phyloP scores from a whole-genome alignment of 306 rosid genomes.

The Prunus davidiana region DNA sequence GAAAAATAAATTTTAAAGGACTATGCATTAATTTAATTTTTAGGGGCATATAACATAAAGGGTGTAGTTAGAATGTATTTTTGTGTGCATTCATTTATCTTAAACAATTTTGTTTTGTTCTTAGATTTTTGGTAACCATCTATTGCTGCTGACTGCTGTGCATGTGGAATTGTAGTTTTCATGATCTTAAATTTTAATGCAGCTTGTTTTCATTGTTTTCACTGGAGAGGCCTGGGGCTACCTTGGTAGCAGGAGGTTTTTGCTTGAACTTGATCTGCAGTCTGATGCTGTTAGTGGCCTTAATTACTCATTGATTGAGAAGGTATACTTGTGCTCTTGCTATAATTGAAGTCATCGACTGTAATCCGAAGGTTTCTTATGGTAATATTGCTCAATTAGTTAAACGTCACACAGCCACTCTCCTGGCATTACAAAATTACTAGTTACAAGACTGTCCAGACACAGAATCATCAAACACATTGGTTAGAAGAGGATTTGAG shows the following conservation, averaged over 20 bases:
- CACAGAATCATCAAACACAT: background rate
- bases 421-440: background rate
- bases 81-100: background rate
- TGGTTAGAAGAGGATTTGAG: background rate
- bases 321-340: constrained; percentile 43
- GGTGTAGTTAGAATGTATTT: background rate
- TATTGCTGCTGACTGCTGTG: background rate
- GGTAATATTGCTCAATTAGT: background rate
- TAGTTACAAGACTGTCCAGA: background rate
- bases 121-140: background rate
- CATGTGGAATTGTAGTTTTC: background rate
- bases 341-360: constrained; percentile 11
- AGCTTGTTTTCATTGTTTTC: constrained; percentile 83
- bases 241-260: constrained; percentile 95
- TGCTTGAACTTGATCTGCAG: constrained; percentile 77
- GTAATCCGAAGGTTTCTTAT: background rate
- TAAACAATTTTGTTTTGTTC: background rate
- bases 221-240: constrained; percentile 97
- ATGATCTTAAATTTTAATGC: constrained; percentile 42
- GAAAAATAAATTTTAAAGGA: no score
- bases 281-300: constrained; percentile 87
- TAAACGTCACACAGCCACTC: background rate
- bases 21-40: no score
- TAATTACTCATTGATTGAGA: constrained; percentile 60
- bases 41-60: no score